phyloP scores from a whole-genome alignment of 1,284 basidiomycete genomes.

The Trichosporon faecale region DNA sequence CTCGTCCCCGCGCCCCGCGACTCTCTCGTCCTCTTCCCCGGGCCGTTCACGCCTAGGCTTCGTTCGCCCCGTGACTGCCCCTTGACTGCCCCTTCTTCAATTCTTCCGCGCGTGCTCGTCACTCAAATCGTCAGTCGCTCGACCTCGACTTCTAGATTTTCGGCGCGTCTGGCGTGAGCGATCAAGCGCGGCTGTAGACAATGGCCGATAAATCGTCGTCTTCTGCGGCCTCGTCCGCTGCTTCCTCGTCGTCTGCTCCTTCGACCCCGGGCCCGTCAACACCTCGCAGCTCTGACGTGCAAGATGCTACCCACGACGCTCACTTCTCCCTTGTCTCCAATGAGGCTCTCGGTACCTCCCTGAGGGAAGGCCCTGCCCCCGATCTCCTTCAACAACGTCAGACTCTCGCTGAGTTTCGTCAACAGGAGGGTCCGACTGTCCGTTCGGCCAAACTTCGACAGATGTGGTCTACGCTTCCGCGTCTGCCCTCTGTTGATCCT shows the following conservation, averaged over 20 bases:
- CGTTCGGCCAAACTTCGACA: conserved; percentile 46
- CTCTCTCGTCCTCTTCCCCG: neutral
- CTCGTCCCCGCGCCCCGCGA: neutral
- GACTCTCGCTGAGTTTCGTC: conserved; percentile 47
- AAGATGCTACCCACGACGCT: conserved; percentile 1
- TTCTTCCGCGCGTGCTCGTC: conserved; percentile 5
- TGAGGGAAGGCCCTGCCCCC: conserved; percentile 21
- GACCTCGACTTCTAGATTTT: neutral
- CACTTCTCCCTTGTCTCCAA: conserved; percentile 16
- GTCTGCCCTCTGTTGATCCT: conserved; percentile 33
- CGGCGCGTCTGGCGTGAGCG: conserved; percentile 2
- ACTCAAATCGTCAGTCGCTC: neutral
- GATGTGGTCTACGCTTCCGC: conserved; percentile 50
- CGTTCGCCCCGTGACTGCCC: neutral
- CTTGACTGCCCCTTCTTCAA: neutral
- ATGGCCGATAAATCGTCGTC: conserved; percentile 16
- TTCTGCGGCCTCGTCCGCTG: conserved; percentile 7
- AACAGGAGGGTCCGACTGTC: conserved; percentile 40
- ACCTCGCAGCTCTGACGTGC: conserved; percentile 4
- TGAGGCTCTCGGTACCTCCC: neutral
- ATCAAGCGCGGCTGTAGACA: conserved; percentile 2
- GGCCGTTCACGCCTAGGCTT: neutral
- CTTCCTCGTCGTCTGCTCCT: conserved; percentile 15
- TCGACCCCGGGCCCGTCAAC: neutral
- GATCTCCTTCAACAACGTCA: conserved; percentile 15